Base-by-base conservation (phyloP, 2,329 filamentous ascomycete genomes). In the Colletotrichum caudatum region DNA sequence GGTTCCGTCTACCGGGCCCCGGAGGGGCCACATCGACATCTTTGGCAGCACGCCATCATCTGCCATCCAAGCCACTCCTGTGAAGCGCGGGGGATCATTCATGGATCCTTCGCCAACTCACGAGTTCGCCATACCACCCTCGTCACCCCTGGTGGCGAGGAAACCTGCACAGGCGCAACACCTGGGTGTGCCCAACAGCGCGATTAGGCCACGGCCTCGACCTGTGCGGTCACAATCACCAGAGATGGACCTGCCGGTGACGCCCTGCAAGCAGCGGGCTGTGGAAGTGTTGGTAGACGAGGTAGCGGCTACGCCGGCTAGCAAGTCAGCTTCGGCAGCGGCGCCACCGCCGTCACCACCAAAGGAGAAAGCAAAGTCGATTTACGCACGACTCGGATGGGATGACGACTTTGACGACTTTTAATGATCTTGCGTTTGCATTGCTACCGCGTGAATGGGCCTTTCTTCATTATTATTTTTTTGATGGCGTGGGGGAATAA, bases 371-470 rank as follows among this genome's bases (percentile, higher is more conserved):
- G 78, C 78, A 44, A 72, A 80, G 73, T 86, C 85, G 14, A 86
- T 90, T 63, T 90, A 87, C 74, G 82, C 88, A 75, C 81, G 81
- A 74, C 78, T 90, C 53, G 88, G 88, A 57, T 90, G 88, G 88
- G 87, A 89, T 76, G 84, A 89, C 71, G 87, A 89, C 72, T 81
- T 84, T 77, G 85, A 89, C 77, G 82, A 84, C 77, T 77, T 83
- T 78, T 80, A 72, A 82, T 79, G 79, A 72, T 62, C 59, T 57
- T 39, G 54, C 44, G 50, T 63, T 70, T 60, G 69, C 70, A 69
- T 73, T 59, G 57, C n/a, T 37, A 57, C 66, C 74, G 76, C 75
- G 71, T 75, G 74, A 46, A 73, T 66, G 62, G 41, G 44, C 33
- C 23, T 62, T 62, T 7, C 18, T 41, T 41, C 7, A 2, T 41